A percentile compares a stretch with the other conserved stretches of the same genome.
These are phyloP conservation scores for Cutaneotrichosporon sp. DNA, from an alignment of 1,284 basidiomycete species.

Conservation along the genomic window DNA sequence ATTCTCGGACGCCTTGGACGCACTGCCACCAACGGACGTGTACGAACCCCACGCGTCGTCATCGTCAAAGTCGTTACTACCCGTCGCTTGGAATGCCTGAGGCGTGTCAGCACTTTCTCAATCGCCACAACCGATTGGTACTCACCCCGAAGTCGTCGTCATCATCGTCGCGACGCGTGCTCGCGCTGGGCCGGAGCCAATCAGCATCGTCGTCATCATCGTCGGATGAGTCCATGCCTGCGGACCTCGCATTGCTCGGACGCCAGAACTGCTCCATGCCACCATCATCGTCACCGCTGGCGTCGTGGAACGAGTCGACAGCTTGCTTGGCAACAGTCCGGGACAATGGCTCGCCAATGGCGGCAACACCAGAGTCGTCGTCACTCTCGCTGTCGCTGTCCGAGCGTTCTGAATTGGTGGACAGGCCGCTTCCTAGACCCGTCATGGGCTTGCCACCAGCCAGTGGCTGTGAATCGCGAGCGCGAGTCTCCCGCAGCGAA, in stretches of 20 bases:
- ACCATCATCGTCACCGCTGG: constrained; percentile 25
- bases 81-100: constrained; percentile 24
- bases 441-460: constrained; percentile 59
- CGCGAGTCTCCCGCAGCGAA: constrained; percentile 77
- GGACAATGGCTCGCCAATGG: constrained; percentile 42
- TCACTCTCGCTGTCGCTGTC: constrained; percentile 32
- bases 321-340: constrained; percentile 21
- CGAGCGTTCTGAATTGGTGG: constrained; percentile 12
- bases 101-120: background rate
- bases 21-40: constrained; percentile 20
- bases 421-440: constrained; percentile 11
- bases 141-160: constrained; percentile 42
- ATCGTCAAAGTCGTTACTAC: constrained; percentile 29
- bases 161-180: constrained; percentile 25
- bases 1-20: constrained; percentile 30
- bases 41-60: constrained; percentile 47
- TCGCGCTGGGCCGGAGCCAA: constrained; percentile 36
- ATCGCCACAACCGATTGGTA: background rate
- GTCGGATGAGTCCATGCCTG: constrained; percentile 34
- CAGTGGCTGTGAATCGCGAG: constrained; percentile 68
- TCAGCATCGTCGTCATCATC: constrained; percentile 47
- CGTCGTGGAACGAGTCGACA: constrained; percentile 26
- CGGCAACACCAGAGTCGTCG: constrained; percentile 22
- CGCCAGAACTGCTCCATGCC: constrained; percentile 25
- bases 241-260: constrained; percentile 6